Conservation (phyloP, 2,329 filamentous ascomycete species). For the Aureobasidium sp. region DNA sequence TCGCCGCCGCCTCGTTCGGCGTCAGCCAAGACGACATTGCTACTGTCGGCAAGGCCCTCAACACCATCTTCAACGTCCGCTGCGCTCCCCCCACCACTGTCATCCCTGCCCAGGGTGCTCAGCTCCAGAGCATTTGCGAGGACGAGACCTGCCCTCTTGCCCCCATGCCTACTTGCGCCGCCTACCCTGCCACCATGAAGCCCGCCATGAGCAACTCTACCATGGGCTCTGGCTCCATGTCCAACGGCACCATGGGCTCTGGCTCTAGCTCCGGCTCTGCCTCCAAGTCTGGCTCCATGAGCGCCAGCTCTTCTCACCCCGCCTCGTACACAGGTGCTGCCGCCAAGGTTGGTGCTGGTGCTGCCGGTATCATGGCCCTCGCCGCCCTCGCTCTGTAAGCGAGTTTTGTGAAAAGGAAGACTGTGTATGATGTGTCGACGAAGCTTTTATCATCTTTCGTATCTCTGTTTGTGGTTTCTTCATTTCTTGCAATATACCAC, state of each 20-base stretch:
- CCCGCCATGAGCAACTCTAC: constrained; percentile 16
- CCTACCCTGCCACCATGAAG: constrained; percentile 32
- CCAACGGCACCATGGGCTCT: constrained; percentile 1
- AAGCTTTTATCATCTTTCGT: constrained; percentile 2
- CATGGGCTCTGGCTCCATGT: neutral
- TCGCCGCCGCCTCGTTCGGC: constrained; percentile 52
- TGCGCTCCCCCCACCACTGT: constrained; percentile 44
- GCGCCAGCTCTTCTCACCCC: neutral
- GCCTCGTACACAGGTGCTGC: constrained; percentile 13
- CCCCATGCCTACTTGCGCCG: constrained; percentile 39
- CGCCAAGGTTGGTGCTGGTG: constrained; percentile 9
- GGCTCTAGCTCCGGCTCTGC: neutral
- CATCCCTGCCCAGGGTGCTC: constrained; percentile 38
- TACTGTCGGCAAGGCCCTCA: constrained; percentile 44
- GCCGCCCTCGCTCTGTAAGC: constrained; percentile 10
- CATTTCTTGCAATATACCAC: neutral
- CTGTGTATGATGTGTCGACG: constrained; percentile 3
- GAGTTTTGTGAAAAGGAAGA: neutral
- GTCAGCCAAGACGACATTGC: constrained; percentile 48
- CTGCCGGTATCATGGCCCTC: constrained; percentile 6
- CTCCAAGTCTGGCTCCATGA: neutral
- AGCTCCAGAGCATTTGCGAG: constrained; percentile 52
- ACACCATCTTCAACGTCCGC: constrained; percentile 44
- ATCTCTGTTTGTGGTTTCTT: neutral
- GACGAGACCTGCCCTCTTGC: constrained; percentile 44